phyloP scores from a whole-genome alignment of 2,329 filamentous ascomycete species.

The Pseudodiploospora longispora region DNA sequence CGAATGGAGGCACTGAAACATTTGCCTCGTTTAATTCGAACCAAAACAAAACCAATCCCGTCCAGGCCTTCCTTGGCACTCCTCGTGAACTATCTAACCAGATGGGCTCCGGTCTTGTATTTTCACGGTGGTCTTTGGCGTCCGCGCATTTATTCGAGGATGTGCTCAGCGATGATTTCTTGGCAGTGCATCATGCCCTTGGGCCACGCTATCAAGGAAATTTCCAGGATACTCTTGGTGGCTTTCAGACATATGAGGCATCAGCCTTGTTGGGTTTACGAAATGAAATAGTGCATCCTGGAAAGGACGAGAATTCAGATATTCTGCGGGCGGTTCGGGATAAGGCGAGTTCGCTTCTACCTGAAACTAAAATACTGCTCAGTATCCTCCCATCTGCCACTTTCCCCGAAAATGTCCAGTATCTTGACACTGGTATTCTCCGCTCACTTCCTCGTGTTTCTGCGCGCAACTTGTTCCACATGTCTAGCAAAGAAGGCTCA shows the following conservation, averaged over 20 bases:
- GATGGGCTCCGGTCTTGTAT: constrained; percentile 63
- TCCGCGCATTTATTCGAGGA: constrained; percentile 86
- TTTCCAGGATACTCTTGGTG: constrained; percentile 91
- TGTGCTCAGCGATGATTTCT: constrained; percentile 78
- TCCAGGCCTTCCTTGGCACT: constrained; percentile 90
- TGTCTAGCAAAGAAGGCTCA: constrained; percentile 45
- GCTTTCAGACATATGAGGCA: constrained; percentile 91
- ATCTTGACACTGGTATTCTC: constrained; percentile 68
- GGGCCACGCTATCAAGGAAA: constrained; percentile 91
- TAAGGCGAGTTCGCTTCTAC: constrained; percentile 73
- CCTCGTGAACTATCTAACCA: constrained; percentile 77
- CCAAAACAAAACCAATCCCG: constrained; percentile 52
- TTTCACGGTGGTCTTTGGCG: constrained; percentile 80
- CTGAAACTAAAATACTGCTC: constrained; percentile 72
- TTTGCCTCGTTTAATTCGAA: constrained; percentile 61
- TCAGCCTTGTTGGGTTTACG: constrained; percentile 84
- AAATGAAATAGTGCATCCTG: constrained; percentile 83
- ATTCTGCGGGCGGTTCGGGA: constrained; percentile 82
- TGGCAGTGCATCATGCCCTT: constrained; percentile 84
- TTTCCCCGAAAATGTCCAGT: constrained; percentile 72
- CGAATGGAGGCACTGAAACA: constrained; percentile 55
- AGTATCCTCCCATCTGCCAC: constrained; percentile 76
- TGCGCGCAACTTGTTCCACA: constrained; percentile 47
- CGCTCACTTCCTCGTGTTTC: constrained; percentile 68
- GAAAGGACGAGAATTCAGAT: constrained; percentile 84